Evolutionary conservation across 352 stramenopile genomes (phyloP), one percentile per base, ranked within the genome.

Genomic region (Phytophthora foliorum): DNA sequence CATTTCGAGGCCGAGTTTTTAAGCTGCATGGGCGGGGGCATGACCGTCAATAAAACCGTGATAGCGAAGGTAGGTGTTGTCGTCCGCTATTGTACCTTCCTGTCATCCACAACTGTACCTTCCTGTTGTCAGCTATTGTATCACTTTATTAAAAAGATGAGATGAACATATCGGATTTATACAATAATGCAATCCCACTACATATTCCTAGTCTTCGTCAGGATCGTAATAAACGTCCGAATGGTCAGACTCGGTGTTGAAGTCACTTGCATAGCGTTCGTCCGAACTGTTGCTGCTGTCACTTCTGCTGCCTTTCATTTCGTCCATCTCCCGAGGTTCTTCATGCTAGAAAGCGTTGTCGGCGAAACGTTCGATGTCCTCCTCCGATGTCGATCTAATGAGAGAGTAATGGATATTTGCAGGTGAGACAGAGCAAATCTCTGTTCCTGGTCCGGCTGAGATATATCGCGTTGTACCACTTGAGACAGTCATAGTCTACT

Each of bases 81-180:
- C 29, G 27, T 52, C 41, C 39, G 13, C 52, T 41, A 61, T 53
- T 44, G 42, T 54, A 51, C n/a, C n/a, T n/a, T n/a, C n/a, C 31
- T 32, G 21, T 54, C 29, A 27, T 63, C 42, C 7, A 2, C 42
- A 63, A 63, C 24, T 31, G 49, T 56, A 56, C 49, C n/a, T 46
- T 34, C 34, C 34, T n/a, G n/a, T n/a, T n/a, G n/a, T n/a, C n/a
- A n/a, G n/a, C n/a, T n/a, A n/a, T n/a, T n/a, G n/a, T n/a, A n/a
- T n/a, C n/a, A n/a, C n/a, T n/a, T n/a, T n/a, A n/a, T n/a, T n/a
- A n/a, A n/a, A n/a, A n/a, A n/a, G n/a, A n/a, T n/a, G n/a, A n/a
- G n/a, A n/a, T n/a, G n/a, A n/a, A n/a, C n/a, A n/a, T n/a, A n/a
- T n/a, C n/a, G n/a, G 17, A 41, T 11, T 41, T 41, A 17, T 41